phyloP scores from a whole-genome alignment of 306 rosid genomes.

The Gleditsia sinensis region DNA sequence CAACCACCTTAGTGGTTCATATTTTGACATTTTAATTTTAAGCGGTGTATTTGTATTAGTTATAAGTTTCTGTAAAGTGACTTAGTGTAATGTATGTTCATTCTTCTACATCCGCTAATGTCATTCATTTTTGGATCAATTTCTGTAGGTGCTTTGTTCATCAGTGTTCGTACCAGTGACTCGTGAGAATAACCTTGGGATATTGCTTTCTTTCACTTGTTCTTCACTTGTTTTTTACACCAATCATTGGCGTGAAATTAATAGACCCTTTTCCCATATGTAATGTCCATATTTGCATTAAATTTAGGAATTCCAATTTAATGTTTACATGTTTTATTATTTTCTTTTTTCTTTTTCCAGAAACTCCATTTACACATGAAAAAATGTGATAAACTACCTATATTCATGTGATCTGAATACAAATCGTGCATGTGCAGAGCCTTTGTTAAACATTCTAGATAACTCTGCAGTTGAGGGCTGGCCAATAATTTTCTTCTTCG shows the following conservation, averaged over 20 bases:
- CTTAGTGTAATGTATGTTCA: constrained; percentile 50
- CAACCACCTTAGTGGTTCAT: constrained; percentile 31
- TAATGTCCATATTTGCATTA: too few relatives aligned
- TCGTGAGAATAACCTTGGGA: constrained; percentile 44
- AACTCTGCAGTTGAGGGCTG: too few relatives aligned
- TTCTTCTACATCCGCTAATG: constrained; percentile 37
- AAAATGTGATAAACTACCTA: too few relatives aligned
- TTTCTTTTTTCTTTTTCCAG: too few relatives aligned
- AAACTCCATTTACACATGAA: too few relatives aligned
- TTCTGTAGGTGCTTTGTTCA: constrained; percentile 43
- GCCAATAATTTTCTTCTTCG: too few relatives aligned
- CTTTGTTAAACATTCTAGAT: too few relatives aligned
- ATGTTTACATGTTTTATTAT: too few relatives aligned
- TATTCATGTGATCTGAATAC: too few relatives aligned
- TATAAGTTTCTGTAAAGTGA: constrained; percentile 48
- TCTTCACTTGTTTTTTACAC: constrained; percentile 45
- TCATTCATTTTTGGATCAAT: constrained; percentile 48
- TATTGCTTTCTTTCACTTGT: constrained; percentile 37
- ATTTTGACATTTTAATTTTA: constrained; percentile 42
- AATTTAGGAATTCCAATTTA: too few relatives aligned
- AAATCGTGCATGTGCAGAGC: too few relatives aligned
- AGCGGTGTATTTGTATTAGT: constrained; percentile 40
- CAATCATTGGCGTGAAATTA: constrained; percentile 43
- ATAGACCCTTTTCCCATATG: too few relatives aligned
- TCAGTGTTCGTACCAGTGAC: constrained; percentile 39